Evolutionary conservation across 345 rosid genomes (phyloP).

Genomic region (Boechera retrofracta): DNA sequence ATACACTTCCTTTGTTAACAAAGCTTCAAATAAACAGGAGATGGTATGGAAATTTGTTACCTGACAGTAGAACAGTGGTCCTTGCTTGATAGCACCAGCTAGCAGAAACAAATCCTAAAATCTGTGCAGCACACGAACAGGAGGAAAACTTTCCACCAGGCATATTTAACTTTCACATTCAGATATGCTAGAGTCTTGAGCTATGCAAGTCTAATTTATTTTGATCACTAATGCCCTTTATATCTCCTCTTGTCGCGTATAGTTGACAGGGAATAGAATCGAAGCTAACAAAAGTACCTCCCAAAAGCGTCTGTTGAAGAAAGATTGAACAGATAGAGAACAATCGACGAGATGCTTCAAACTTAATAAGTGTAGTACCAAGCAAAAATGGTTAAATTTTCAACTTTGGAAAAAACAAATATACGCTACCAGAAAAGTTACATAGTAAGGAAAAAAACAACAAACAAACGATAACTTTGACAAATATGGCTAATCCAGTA

Average conservation of each 20-base stretch:
- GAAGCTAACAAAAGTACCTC: conserved; percentile 1
- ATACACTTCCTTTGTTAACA: conserved; percentile 3
- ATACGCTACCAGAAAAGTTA: conserved; percentile 10
- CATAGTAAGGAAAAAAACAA: conserved; percentile 17
- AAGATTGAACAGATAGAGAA: neutral
- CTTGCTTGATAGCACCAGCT: conserved; percentile 21
- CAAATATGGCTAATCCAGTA: conserved; percentile 36
- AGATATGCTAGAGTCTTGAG: conserved; percentile 20
- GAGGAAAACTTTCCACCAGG: neutral
- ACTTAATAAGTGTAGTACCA: conserved; percentile 20
- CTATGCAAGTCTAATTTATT: neutral
- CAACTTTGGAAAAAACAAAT: conserved; percentile 4
- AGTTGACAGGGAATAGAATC: conserved; percentile 17
- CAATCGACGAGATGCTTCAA: conserved; percentile 18
- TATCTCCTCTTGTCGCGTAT: conserved; percentile 4
- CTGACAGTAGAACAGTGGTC: conserved; percentile 20
- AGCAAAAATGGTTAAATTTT: conserved; percentile 19
- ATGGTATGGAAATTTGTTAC: conserved; percentile 15
- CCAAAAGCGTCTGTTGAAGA: neutral
- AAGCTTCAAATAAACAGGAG: conserved; percentile 3
- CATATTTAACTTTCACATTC: neutral
- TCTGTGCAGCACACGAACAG: neutral
- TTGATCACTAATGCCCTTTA: neutral
- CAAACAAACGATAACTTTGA: conserved; percentile 29
- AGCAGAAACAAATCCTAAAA: neutral